Evolutionary conservation across 2,329 filamentous ascomycete genomes (phyloP), one percentile per base, ranked within the genome.

Genomic region (Nemania bipapillata): DNA sequence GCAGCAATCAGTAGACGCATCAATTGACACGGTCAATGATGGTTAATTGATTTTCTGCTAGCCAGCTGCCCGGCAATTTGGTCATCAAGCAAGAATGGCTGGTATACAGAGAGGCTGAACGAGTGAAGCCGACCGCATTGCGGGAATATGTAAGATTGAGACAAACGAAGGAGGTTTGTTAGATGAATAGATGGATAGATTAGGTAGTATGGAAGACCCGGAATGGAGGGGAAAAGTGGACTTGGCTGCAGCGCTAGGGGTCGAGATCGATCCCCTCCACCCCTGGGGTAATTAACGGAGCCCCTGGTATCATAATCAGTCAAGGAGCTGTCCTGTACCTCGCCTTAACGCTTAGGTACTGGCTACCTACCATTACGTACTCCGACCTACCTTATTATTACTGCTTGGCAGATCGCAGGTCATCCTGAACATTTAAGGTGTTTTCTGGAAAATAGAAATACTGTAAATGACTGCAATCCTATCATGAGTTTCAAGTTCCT

Each of bases 151-250:
- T 54, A 59, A 45, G 63, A 47, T 50, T 32, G 58, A 66, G 57
- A 59, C 66, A 61, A 63, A 58, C 53, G 66, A 65, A 45, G 63
- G 47, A 30, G 66, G 63, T 69, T 66, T 59, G 62, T 28, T 47
- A 54, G n/a, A n/a, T n/a, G n/a, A n/a, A 35, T 24, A 58, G 45
- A 42, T 22, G 56, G 61, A 57, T 64, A n/a, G 52, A 61, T 68
- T 57, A 61, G 61, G 65, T 57, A 52, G 30, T 50, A 59, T 42
- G 35, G 32, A 37, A 42, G 52, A 37, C 60, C 59, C 42, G 55
- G 35, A 63, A 58, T 32, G 32, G 66, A 64, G 61, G 56, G 65
- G 56, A 68, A 68, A 68, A 56, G 66, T 68, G 66, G 65, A 57
- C 28, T 60, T 42, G 30, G 42, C 28, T 59, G 37, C 24, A 32